Base-by-base conservation (phyloP, 495 filamentous ascomycete species). In the Chaetomium cochliodes region DNA sequence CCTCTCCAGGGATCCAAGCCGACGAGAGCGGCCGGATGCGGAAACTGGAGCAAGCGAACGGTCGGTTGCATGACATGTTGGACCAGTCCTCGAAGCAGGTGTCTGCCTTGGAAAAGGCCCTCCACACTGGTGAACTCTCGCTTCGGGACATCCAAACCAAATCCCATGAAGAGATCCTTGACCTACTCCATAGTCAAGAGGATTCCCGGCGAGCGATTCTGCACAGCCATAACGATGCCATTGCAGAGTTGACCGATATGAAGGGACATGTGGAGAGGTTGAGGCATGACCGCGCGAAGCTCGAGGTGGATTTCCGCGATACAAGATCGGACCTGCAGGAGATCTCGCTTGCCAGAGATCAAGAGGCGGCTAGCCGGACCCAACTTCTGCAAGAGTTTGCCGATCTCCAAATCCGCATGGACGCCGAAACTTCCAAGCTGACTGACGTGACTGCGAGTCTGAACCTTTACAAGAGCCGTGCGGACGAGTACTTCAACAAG, bases 401-500 rank as follows among this genome's bases (percentile, higher is more conserved):
- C 1, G 96, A 98, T 72, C 79, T 98, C 22, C 96, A 97, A 70
- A 97, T 98, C 68, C 85, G 92, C 51, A 83, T 98, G 51, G 94
- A 98, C 70, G 87, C 88, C 13, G 94, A 98, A 78, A 83, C 86
- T 3, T 96, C 92, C 2, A 92, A 90, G 76, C 84, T 90, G 42
- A 87, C 87, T 20, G 94, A 98, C 71, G 85, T 96, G 20, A 85
- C 85, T 18, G 90, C 92, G 15, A 96, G 88, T 71, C 81, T 97
- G 16, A 88, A 84, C 64, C 78, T 97, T 28, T 98, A 98, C 83
- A 98, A 96, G 84, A 86, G 85, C 51, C 88, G 94, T 30, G 90
- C 93, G 0, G 92, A 98, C 72, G 94, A 98, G 73, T 98, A 98
- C 70, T 98, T 97, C 79, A 91, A 85, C 81, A 97, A 96, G 77